Evolutionary conservation across 2,329 filamentous ascomycete genomes (phyloP).

Genomic region (Cytospora leucostoma): DNA sequence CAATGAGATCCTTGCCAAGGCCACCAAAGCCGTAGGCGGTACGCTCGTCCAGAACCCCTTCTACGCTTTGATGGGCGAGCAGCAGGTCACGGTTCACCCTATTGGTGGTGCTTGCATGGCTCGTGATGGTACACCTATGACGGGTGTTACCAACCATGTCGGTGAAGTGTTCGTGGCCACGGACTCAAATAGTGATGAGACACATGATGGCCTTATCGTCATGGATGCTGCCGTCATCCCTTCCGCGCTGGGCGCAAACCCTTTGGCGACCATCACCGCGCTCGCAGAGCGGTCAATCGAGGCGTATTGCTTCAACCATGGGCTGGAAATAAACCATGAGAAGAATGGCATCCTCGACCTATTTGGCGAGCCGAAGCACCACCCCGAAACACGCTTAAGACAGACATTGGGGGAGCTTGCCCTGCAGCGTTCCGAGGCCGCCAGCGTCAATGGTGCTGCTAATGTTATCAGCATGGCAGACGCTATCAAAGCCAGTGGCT

Average conservation of each 20-base stretch:
- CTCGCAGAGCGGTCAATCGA: constrained; percentile 66
- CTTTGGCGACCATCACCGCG: constrained; percentile 69
- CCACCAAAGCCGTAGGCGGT: constrained; percentile 60
- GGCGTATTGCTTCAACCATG: constrained; percentile 44
- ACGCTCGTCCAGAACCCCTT: constrained; percentile 62
- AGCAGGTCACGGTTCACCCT: constrained; percentile 66
- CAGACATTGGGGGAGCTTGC: constrained; percentile 25
- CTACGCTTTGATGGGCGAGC: constrained; percentile 54
- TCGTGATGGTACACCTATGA: constrained; percentile 54
- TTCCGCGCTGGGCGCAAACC: constrained; percentile 62
- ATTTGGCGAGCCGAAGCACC: constrained; percentile 52
- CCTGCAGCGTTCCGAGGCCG: constrained; percentile 30
- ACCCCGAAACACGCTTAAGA: constrained; percentile 18
- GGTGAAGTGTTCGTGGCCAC: constrained; percentile 62
- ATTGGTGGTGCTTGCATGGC: constrained; percentile 67
- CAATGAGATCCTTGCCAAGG: constrained; percentile 53
- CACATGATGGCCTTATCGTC: constrained; percentile 60
- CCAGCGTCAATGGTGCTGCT: constrained; percentile 41
- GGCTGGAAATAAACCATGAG: constrained; percentile 47
- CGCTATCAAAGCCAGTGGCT: constrained; percentile 48
- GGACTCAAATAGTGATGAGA: constrained; percentile 38
- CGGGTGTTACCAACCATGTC: constrained; percentile 62
- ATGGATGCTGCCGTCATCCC: constrained; percentile 65
- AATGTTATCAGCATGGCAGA: constrained; percentile 45
- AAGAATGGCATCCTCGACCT: constrained; percentile 54